Evolutionary conservation across 1,284 basidiomycete species (phyloP).

Genomic region (Kalmanozyma brasiliensis): DNA sequence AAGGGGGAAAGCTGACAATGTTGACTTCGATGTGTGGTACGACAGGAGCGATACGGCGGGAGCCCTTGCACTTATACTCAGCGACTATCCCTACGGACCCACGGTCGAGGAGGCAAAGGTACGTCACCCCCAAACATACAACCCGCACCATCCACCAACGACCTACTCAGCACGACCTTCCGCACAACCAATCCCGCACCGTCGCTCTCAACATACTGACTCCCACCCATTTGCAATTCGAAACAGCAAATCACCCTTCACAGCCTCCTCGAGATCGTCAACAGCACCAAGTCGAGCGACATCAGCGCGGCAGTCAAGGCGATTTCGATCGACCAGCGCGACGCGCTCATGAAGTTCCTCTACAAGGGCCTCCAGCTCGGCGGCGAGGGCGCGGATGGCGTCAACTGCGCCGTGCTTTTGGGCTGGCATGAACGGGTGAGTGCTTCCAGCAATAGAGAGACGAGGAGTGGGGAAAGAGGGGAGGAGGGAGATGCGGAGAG

Average conservation of each 20-base stretch:
- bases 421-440: constrained; percentile 95
- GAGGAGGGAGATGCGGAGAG: background rate
- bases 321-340: constrained; percentile 83
- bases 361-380: constrained; percentile 89
- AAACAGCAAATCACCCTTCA: constrained; percentile 76
- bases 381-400: constrained; percentile 32
- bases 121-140: background rate
- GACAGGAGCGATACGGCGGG: constrained; percentile 55
- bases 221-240: too few relatives aligned
- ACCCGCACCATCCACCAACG: too few relatives aligned
- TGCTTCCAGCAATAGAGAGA: background rate
- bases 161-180: too few relatives aligned
- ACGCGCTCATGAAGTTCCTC: constrained; percentile 96
- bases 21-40: background rate
- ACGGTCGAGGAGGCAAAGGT: constrained; percentile 60
- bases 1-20: constrained; percentile 1
- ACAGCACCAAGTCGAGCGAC: constrained; percentile 91
- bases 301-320: constrained; percentile 81
- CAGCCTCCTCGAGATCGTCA: constrained; percentile 89
- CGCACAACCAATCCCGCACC: background rate
- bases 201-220: background rate
- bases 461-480: background rate
- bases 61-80: constrained; percentile 54
- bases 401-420: constrained; percentile 78
- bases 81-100: constrained; percentile 59